Conservation (phyloP, 495 filamentous ascomycete genomes). For the Letharia columbiana region DNA sequence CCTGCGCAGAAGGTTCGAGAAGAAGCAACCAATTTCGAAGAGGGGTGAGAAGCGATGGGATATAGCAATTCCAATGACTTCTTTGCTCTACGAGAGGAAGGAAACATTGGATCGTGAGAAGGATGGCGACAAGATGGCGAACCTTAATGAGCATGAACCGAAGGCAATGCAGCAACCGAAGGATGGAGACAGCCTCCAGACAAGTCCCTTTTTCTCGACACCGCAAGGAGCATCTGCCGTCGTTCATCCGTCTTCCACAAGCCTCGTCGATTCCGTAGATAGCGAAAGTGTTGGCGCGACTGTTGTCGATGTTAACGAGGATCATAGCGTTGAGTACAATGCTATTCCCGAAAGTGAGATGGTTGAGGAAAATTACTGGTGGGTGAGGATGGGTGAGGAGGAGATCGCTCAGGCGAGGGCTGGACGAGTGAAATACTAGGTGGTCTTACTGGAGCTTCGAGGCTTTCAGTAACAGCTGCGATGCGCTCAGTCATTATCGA, state of each 20-base stretch:
- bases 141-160: neutral
- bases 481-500: neutral
- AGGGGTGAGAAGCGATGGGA: constrained; percentile 14
- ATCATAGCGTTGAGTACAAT: constrained; percentile 21
- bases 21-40: constrained; percentile 15
- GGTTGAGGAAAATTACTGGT: constrained; percentile 41
- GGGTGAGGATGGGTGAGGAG: constrained; percentile 28
- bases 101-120: neutral
- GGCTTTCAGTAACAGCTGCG: neutral
- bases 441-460: neutral
- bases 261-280: neutral
- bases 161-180: neutral
- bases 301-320: neutral
- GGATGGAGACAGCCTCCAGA: neutral
- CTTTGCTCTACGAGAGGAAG: neutral
- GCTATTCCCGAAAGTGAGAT: constrained; percentile 16
- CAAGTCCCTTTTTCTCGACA: neutral
- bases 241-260: neutral
- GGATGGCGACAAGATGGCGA: neutral
- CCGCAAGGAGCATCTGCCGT: neutral
- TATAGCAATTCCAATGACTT: constrained; percentile 1
- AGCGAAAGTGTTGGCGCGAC: neutral
- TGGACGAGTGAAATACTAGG: neutral
- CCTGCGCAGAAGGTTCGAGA: neutral
- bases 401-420: constrained; percentile 11